These are phyloP conservation scores for Pseudonectria buxi DNA, from an alignment of 2,329 filamentous ascomycete species.

Conservation along the genomic window DNA sequence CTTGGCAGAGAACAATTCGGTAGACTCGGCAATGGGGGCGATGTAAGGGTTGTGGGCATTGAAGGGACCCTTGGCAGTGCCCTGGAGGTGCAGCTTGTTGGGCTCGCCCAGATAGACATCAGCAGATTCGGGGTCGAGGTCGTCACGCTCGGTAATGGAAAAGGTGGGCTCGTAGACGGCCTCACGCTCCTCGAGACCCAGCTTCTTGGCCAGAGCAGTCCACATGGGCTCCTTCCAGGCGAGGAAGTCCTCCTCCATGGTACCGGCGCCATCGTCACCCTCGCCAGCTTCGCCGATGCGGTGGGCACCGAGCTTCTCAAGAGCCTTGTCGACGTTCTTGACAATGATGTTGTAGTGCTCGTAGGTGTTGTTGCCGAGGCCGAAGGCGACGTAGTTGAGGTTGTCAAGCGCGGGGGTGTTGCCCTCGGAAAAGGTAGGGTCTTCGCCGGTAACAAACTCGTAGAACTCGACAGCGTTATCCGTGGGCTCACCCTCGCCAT, in stretches of 20 bases:
- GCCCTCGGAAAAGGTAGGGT: conserved; percentile 71
- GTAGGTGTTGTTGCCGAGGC: conserved; percentile 97
- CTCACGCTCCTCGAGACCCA: conserved; percentile 90
- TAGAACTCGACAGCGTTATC: conserved; percentile 99
- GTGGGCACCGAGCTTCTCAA: conserved; percentile 75
- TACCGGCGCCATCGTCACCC: conserved; percentile 94
- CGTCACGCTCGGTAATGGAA: conserved; percentile 68
- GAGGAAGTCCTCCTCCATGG: conserved; percentile 99
- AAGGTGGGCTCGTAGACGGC: conserved; percentile 94
- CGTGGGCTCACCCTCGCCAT: conserved; percentile 96
- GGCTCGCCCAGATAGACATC: conserved; percentile 93
- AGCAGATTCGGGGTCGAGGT: conserved; percentile 65
- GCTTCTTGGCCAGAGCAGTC: conserved; percentile 71
- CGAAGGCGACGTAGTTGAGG: conserved; percentile 90
- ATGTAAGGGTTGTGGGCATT: conserved; percentile 97
- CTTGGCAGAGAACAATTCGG: conserved; percentile 81
- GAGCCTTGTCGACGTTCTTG: conserved; percentile 74
- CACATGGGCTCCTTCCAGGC: conserved; percentile 99
- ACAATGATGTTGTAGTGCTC: conserved; percentile 99
- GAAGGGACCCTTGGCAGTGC: conserved; percentile 76
- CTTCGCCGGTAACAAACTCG: conserved; percentile 84
- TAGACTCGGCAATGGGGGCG: conserved; percentile 85
- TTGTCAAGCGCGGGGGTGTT: conserved; percentile 67
- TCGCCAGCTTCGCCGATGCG: conserved; percentile 85
- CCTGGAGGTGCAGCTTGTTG: conserved; percentile 91